These are phyloP conservation scores for Agaricus blazei DNA, from an alignment of 768 basidiomycete species.

Conservation along the genomic window DNA sequence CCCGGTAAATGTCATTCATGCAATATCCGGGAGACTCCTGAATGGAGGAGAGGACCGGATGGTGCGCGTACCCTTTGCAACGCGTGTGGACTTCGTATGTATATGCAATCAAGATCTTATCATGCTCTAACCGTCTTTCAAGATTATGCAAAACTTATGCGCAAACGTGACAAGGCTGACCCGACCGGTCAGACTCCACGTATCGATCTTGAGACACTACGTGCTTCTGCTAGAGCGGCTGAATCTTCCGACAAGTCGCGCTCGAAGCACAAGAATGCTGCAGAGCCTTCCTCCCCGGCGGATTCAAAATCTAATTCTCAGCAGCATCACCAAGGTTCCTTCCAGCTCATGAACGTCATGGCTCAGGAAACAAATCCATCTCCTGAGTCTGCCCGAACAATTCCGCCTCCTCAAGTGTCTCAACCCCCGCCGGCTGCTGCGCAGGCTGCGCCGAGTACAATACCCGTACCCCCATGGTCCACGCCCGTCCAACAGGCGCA, in stretches of 20 bases:
- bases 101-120: constrained; percentile 1
- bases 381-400: constrained; percentile 11
- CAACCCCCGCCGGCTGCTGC: constrained; percentile 3
- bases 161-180: constrained; percentile 66
- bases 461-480: constrained; percentile 8
- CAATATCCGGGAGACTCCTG: constrained; percentile 84
- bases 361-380: constrained; percentile 19
- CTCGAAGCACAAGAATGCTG: constrained; percentile 9
- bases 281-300: constrained; percentile 25
- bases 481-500: constrained; percentile 11
- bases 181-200: constrained; percentile 50
- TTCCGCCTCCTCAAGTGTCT: constrained; percentile 2
- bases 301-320: constrained; percentile 18
- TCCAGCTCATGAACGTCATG: constrained; percentile 44
- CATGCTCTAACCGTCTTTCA: not conserved
- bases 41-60: constrained; percentile 82
- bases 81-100: constrained; percentile 81
- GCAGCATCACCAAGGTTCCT: constrained; percentile 51
- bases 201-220: constrained; percentile 73
- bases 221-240: constrained; percentile 63
- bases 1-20: constrained; percentile 87
- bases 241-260: constrained; percentile 23
- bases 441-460: not conserved
- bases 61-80: constrained; percentile 82
- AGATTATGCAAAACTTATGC: constrained; percentile 84